Conservation (phyloP, 305 asterid genomes). For the Stenogyne calaminthoides region DNA sequence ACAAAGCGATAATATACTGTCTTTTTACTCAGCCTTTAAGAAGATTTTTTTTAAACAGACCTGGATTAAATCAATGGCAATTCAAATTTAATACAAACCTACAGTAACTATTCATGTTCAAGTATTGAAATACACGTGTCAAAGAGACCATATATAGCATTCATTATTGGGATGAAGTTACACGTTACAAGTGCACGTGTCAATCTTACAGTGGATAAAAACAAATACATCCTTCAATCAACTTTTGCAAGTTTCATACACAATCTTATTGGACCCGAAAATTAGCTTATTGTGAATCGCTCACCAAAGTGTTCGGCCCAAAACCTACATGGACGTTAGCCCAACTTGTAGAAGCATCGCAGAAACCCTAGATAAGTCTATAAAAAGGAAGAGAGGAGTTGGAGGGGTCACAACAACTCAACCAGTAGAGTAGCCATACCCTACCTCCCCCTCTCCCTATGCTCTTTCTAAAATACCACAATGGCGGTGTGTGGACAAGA, state of each 20-base stretch:
- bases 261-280: conserved; percentile 27
- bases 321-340: conserved; percentile 5
- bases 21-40: neutral
- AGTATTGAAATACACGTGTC: conserved; percentile 9
- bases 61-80: neutral
- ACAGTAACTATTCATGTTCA: conserved; percentile 7
- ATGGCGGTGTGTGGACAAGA: conserved; percentile 4
- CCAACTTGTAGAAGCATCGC: conserved; percentile 25
- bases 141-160: conserved; percentile 19
- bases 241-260: conserved; percentile 4
- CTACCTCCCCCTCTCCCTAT: conserved; percentile 12
- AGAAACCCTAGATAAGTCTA: conserved; percentile 27
- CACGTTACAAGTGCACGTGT: neutral
- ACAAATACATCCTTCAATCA: conserved; percentile 11
- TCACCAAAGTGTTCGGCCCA: conserved; percentile 23
- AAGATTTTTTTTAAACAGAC: neutral
- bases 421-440: conserved; percentile 19
- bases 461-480: conserved; percentile 22
- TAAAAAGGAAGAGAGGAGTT: conserved; percentile 2
- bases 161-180: neutral
- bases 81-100: conserved; percentile 11
- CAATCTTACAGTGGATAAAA: neutral
- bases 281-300: conserved; percentile 17
- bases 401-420: conserved; percentile 24
- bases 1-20: neutral